Evolutionary conservation across 1,284 basidiomycete genomes (phyloP).

Genomic region (Cryptococcus sp.): DNA sequence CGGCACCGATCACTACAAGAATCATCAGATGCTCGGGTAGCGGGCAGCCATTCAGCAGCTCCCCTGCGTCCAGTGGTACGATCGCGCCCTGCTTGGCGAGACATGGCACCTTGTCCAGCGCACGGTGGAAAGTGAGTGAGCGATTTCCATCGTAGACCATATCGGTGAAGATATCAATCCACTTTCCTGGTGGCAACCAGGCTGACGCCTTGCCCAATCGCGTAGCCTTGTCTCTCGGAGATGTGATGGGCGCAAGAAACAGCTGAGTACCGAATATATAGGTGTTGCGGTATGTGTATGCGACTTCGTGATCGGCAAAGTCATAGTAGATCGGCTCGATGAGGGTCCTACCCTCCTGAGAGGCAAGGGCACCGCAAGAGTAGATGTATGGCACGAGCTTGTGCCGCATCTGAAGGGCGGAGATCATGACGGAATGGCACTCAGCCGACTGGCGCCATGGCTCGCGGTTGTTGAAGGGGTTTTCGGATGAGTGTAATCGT

Average conservation of each 20-base stretch:
- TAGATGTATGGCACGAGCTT: conserved; percentile 30
- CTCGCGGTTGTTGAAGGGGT: conserved; percentile 29
- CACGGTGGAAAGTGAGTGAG: conserved; percentile 14
- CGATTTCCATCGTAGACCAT: conserved; percentile 28
- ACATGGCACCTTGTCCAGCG: conserved; percentile 16
- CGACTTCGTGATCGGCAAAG: conserved; percentile 12
- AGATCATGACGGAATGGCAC: conserved; percentile 15
- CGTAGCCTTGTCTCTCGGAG: conserved; percentile 15
- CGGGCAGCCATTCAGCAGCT: no score
- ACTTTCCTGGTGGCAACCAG: conserved; percentile 23
- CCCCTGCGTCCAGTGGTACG: conserved; percentile 17
- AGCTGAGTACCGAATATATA: conserved; percentile 29
- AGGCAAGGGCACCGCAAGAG: conserved; percentile 14
- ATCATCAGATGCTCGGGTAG: no score
- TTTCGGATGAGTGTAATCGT: conserved; percentile 29
- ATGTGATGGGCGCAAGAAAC: conserved; percentile 26
- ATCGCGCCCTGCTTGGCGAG: conserved; percentile 23
- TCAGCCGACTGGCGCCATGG: conserved; percentile 23
- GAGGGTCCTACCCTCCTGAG: conserved; percentile 11
- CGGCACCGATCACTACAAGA: no score
- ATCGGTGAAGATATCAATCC: conserved; percentile 25
- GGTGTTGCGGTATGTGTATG: conserved; percentile 23
- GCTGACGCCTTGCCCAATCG: conserved; percentile 12
- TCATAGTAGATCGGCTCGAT: conserved; percentile 31
- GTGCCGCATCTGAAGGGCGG: conserved; percentile 24